Conservation (phyloP, 1,139 yeast genomes). For the Blastobotrys malaysiensis region DNA sequence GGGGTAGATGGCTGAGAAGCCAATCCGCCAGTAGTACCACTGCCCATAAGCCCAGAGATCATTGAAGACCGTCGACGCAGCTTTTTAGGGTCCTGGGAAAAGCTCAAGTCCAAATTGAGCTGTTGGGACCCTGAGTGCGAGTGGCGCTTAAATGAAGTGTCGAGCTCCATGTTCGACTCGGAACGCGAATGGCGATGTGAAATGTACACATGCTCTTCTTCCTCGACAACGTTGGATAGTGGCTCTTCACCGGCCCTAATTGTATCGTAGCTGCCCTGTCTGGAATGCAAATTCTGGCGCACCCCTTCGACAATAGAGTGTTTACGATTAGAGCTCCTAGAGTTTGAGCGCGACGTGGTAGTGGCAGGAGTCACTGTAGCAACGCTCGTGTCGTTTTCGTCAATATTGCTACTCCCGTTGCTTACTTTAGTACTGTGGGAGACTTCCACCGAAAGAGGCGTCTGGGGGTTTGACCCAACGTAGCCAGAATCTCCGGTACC, state of each 20-base stretch:
- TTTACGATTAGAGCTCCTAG: not conserved
- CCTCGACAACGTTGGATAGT: not conserved
- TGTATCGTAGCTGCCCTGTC: conserved; percentile 20
- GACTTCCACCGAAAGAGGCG: conserved; percentile 2
- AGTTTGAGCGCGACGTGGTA: not conserved
- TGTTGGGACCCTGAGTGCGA: conserved; percentile 9
- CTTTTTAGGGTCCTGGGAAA: conserved; percentile 4
- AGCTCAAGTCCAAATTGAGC: conserved; percentile 5
- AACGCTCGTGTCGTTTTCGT: not conserved
- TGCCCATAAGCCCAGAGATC: conserved; percentile 12
- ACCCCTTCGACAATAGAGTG: conserved; percentile 12
- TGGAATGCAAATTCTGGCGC: conserved; percentile 18
- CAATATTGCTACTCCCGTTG: not conserved
- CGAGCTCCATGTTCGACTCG: conserved; percentile 1
- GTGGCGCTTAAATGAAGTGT: conserved; percentile 7
- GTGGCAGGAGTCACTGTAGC: conserved; percentile 1
- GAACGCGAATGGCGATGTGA: conserved; percentile 4
- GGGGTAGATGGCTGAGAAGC: conserved; percentile 14
- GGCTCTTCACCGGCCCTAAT: conserved; percentile 12
- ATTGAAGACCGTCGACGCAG: conserved; percentile 12
- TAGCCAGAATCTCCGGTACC: conserved; percentile 15
- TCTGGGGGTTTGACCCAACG: conserved; percentile 7
- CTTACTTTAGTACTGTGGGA: not conserved
- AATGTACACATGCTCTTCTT: not conserved
- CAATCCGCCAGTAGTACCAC: conserved; percentile 9